Percentiles rank a stretch among this genome's conserved stretches.
These are phyloP conservation scores for Rhododendron ferrugineum DNA, from an alignment of 148 eudicot species.

Conservation along the genomic window DNA sequence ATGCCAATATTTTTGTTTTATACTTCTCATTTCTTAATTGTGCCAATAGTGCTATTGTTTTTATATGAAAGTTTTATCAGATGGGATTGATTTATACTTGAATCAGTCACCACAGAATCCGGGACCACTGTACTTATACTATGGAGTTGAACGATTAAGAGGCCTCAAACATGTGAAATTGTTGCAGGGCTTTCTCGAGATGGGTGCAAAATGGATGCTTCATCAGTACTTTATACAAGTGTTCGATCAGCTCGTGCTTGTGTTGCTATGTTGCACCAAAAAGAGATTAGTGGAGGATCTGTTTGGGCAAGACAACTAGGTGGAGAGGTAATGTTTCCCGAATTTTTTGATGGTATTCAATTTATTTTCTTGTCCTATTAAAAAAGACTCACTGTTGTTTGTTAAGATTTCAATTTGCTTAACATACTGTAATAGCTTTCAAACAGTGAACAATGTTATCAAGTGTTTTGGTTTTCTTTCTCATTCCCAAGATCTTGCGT, in stretches of 20 bases:
- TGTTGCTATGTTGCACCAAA: constrained; percentile 80
- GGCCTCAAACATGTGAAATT: constrained; percentile 13
- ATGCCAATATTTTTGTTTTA: not conserved
- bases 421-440: not conserved
- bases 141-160: not conserved
- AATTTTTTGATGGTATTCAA: not conserved
- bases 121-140: not conserved
- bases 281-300: constrained; percentile 51
- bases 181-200: constrained; percentile 84
- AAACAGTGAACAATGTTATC: not conserved
- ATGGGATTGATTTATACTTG: not conserved
- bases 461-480: not conserved
- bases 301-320: constrained; percentile 99
- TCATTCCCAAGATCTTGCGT: not conserved
- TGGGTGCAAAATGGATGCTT: constrained; percentile 79
- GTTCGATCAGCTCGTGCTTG: constrained; percentile 80
- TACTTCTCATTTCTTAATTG: not conserved
- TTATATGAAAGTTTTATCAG: not conserved
- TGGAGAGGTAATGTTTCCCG: constrained; percentile 64
- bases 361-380: not conserved
- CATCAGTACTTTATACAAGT: constrained; percentile 72
- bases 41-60: not conserved
- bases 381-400: not conserved
- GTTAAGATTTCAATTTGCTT: not conserved
- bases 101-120: not conserved